phyloP scores from a whole-genome alignment of 495 filamentous ascomycete species.

The Margaritispora aquatica region DNA sequence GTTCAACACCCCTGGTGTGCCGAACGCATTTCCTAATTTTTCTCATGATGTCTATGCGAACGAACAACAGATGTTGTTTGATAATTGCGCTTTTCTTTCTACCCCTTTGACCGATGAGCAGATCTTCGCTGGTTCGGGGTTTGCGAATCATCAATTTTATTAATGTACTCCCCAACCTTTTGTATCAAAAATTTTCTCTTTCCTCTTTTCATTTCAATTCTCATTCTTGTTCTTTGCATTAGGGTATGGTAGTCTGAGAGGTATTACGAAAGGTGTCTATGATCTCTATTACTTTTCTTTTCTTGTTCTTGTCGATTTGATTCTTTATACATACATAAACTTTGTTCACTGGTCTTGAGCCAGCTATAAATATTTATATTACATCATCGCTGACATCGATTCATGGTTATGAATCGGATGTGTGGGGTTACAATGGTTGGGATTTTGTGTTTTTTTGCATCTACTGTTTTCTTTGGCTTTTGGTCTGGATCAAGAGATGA shows the following conservation, averaged over 20 bases:
- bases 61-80: conserved; percentile 4
- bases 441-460: background rate
- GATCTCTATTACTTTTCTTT: conserved; percentile 3
- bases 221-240: background rate
- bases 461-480: background rate
- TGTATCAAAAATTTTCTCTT: background rate
- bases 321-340: background rate
- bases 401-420: background rate
- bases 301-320: too few relatives aligned
- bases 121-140: background rate
- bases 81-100: background rate
- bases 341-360: background rate
- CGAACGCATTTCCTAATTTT: background rate
- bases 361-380: background rate
- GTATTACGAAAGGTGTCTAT: conserved; percentile 9
- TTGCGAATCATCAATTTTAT: background rate
- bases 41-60: background rate
- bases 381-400: background rate
- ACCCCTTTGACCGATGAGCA: conserved; percentile 8
- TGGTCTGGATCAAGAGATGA: background rate
- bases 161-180: background rate
- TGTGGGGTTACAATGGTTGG: background rate
- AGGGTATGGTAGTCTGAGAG: conserved; percentile 9
- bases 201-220: too few relatives aligned
- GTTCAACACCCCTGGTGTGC: background rate